Conservation (phyloP, 768 basidiomycete species). For the Boletales sp. region DNA sequence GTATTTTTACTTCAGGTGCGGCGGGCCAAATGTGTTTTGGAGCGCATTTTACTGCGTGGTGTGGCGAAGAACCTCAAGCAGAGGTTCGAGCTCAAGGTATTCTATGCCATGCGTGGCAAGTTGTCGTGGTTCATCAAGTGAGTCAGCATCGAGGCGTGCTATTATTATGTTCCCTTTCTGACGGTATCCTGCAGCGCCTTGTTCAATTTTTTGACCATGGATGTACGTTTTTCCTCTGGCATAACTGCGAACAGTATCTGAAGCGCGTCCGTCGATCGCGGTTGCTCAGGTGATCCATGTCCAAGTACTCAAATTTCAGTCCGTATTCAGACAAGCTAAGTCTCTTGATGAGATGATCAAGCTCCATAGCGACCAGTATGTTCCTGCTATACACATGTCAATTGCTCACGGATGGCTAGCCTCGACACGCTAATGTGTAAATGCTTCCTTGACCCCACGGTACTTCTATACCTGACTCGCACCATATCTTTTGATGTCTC, state of each 20-base stretch:
- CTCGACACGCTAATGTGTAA: slow-evolving; percentile 56
- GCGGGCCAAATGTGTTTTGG: slow-evolving; percentile 67
- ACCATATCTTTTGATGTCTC: background rate
- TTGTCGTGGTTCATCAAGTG: slow-evolving; percentile 86
- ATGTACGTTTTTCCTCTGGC: slow-evolving; percentile 43
- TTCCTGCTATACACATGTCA: background rate
- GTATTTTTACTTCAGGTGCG: slow-evolving; percentile 70
- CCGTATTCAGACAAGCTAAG: slow-evolving; percentile 45
- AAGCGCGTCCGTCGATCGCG: background rate
- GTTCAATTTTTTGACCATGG: slow-evolving; percentile 67
- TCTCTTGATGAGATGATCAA: slow-evolving; percentile 77
- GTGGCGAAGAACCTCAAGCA: slow-evolving; percentile 33
- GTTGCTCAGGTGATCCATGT: slow-evolving; percentile 60
- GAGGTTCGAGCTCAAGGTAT: slow-evolving; percentile 55
- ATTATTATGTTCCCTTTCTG: background rate
- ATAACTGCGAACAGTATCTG: too few relatives aligned
- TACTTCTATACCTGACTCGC: slow-evolving; percentile 26
- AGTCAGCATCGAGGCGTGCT: slow-evolving; percentile 25
- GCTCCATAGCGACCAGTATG: slow-evolving; percentile 69
- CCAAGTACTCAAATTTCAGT: slow-evolving; percentile 58
- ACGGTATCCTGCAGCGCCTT: slow-evolving; percentile 44
- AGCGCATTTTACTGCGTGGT: slow-evolving; percentile 65
- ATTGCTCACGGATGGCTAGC: slow-evolving; percentile 30
- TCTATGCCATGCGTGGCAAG: slow-evolving; percentile 74
- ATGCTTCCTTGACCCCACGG: slow-evolving; percentile 63